phyloP scores from a whole-genome alignment of 352 stramenopile genomes.

The Aphanomyces cochlioides region DNA sequence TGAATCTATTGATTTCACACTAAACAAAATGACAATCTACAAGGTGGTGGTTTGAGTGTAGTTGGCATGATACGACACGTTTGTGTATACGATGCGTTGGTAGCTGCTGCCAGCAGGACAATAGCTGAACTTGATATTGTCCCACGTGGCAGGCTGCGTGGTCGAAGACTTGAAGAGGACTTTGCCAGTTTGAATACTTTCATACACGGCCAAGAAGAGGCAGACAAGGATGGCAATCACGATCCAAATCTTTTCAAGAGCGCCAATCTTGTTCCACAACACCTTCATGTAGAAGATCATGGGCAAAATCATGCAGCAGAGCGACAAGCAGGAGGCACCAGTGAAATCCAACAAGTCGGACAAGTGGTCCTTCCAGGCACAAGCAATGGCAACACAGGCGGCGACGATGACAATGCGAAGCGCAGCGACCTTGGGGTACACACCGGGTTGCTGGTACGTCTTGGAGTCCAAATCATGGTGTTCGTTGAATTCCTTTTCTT shows the following conservation, averaged over 20 bases:
- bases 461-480: background rate
- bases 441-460: background rate
- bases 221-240: background rate
- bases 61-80: background rate
- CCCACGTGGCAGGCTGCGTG: background rate
- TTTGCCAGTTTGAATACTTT: background rate
- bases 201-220: background rate
- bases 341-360: background rate
- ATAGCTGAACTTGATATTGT: background rate
- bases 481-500: background rate
- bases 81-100: background rate
- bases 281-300: background rate
- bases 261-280: background rate
- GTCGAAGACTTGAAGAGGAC: background rate
- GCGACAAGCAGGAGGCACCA: background rate
- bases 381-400: background rate
- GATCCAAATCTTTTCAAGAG: background rate
- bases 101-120: background rate
- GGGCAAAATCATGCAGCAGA: conserved; percentile 1
- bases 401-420: background rate
- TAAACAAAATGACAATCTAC: no score
- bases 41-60: background rate
- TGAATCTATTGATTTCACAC: no score
- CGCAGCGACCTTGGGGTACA: background rate
- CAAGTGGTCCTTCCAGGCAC: background rate